Conservation (phyloP, 1,284 basidiomycete genomes). For the Ganoderma lingzhi region DNA sequence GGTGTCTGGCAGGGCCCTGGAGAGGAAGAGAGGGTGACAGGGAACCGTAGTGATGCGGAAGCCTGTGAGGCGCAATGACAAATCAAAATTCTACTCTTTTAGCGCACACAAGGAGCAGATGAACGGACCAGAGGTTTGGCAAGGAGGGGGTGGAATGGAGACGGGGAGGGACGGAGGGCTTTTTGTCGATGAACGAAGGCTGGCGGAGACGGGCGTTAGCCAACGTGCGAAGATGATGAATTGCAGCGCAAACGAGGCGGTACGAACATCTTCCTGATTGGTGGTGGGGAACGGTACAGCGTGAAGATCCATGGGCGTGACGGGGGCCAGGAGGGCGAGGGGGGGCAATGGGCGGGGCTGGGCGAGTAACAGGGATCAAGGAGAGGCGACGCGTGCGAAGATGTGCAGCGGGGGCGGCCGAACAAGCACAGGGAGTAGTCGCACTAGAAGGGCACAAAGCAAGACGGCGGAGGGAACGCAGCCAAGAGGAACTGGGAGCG, state of each 20-base stretch:
- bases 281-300: conserved; percentile 40
- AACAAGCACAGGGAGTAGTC: conserved; percentile 20
- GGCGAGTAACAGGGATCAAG: conserved; percentile 16
- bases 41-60: conserved; percentile 28
- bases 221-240: conserved; percentile 28
- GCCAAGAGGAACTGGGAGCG: conserved; percentile 3
- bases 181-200: conserved; percentile 24
- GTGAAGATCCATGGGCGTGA: conserved; percentile 28
- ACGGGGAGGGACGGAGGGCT: conserved; percentile 31
- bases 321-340: background rate
- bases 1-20: conserved; percentile 34
- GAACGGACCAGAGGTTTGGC: conserved; percentile 37
- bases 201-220: conserved; percentile 21
- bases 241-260: conserved; percentile 21
- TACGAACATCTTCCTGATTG: conserved; percentile 39
- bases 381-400: conserved; percentile 26
- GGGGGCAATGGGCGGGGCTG: conserved; percentile 4
- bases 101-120: conserved; percentile 1
- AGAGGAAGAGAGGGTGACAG: conserved; percentile 20
- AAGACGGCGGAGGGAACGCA: conserved; percentile 18
- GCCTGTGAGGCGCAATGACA: conserved; percentile 20
- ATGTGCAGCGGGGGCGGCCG: conserved; percentile 21
- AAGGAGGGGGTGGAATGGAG: conserved; percentile 40
- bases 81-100: background rate
- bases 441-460: conserved; percentile 18